phyloP scores from a whole-genome alignment of 371 early-diverging fungal genomes.

The Mucor racemosus region DNA sequence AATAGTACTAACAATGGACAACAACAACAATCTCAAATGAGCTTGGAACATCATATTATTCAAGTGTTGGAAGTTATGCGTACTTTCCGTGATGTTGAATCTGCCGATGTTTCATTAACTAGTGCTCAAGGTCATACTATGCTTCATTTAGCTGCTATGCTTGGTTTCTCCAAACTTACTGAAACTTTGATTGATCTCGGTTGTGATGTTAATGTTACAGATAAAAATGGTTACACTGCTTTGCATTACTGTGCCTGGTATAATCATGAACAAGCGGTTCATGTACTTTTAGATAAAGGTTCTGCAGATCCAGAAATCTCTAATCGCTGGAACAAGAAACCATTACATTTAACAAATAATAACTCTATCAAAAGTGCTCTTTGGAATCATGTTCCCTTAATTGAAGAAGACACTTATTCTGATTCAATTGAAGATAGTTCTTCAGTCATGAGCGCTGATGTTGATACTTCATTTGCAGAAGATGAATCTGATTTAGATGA shows the following conservation, averaged over 20 bases:
- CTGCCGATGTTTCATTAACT: conserved; percentile 39
- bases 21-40: conserved; percentile 22
- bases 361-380: conserved; percentile 21
- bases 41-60: conserved; percentile 46
- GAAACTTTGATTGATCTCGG: conserved; percentile 35
- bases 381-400: conserved; percentile 17
- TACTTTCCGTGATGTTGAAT: conserved; percentile 42
- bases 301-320: conserved; percentile 35
- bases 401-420: conserved; percentile 22
- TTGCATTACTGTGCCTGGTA: conserved; percentile 28
- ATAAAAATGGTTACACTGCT: conserved; percentile 38
- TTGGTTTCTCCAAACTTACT: conserved; percentile 37
- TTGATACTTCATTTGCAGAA: conserved; percentile 41
- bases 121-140: conserved; percentile 49
- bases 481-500: conserved; percentile 14
- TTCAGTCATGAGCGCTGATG: conserved; percentile 41
- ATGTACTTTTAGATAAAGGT: conserved; percentile 33
- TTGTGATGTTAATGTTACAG: conserved; percentile 32
- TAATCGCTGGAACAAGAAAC: conserved; percentile 34
- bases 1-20: conserved; percentile 20
- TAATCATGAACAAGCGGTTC: conserved; percentile 28
- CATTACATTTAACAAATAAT: conserved; percentile 33
- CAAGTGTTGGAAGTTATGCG: conserved; percentile 50
- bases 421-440: conserved; percentile 17
- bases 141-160: conserved; percentile 51